phyloP scores from a whole-genome alignment of 2,329 filamentous ascomycete species.

The Sordariomycetes sp. region DNA sequence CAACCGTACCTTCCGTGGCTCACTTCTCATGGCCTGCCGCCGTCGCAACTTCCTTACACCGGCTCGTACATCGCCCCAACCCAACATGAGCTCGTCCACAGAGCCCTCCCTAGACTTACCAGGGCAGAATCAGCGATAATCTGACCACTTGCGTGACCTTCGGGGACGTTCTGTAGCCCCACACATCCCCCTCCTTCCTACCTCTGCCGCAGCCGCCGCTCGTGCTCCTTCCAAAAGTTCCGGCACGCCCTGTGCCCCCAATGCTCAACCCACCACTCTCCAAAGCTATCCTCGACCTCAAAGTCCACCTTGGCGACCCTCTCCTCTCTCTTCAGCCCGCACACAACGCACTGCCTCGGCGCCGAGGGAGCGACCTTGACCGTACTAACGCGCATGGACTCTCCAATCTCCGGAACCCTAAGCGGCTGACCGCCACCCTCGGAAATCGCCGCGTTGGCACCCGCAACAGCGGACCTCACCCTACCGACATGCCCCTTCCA shows the following conservation, averaged over 20 bases:
- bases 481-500: conserved; percentile 69
- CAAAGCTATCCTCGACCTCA: conserved; percentile 78
- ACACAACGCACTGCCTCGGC: conserved; percentile 66
- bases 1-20: too few species aligned
- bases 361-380: conserved; percentile 65
- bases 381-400: conserved; percentile 53
- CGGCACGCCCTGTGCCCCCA: conserved; percentile 71
- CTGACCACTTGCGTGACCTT: too few species aligned
- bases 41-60: too few species aligned
- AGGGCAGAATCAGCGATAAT: too few species aligned
- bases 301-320: conserved; percentile 63
- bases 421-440: conserved; percentile 18
- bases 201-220: conserved; percentile 53
- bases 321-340: conserved; percentile 80
- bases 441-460: conserved; percentile 46
- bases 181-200: conserved; percentile 18
- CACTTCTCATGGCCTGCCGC: too few species aligned
- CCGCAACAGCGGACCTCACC: conserved; percentile 58
- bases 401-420: conserved; percentile 56
- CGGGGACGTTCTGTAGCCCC: not conserved
- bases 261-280: conserved; percentile 91
- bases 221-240: conserved; percentile 76
- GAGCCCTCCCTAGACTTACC: too few species aligned
- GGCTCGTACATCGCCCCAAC: too few species aligned
- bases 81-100: too few species aligned